These are phyloP conservation scores for Phytophthora hibernalis DNA, from an alignment of 352 stramenopile species.

Conservation along the genomic window DNA sequence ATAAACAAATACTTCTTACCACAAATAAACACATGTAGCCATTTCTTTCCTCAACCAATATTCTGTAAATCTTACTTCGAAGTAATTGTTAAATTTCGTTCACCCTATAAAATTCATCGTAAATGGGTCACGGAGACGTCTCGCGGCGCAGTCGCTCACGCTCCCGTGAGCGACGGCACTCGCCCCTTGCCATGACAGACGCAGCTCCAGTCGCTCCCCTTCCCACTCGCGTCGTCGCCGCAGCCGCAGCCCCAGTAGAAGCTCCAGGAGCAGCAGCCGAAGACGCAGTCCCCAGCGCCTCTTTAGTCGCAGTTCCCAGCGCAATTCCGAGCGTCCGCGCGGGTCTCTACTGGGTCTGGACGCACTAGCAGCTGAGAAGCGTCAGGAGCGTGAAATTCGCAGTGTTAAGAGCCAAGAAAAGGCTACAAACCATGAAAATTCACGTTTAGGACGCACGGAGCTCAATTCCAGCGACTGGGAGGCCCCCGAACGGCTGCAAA, in stretches of 20 bases:
- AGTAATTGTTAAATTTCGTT: background rate
- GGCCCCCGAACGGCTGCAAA: constrained; percentile 71
- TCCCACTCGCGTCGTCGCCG: constrained; percentile 7
- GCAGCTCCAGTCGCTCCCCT: constrained; percentile 25
- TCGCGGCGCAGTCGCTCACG: constrained; percentile 32
- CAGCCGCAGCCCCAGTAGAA: constrained; percentile 25
- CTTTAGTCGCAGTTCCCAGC: constrained; percentile 22
- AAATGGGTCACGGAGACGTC: constrained; percentile 31
- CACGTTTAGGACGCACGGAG: constrained; percentile 31
- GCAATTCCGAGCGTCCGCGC: constrained; percentile 15
- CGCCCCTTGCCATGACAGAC: constrained; percentile 24
- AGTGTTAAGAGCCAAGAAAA: background rate
- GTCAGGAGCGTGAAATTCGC: constrained; percentile 39
- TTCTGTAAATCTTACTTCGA: background rate
- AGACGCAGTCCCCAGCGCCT: constrained; percentile 17
- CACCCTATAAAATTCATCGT: background rate
- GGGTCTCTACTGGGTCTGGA: constrained; percentile 69
- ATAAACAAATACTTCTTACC: too few relatives aligned
- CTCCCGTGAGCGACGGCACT: constrained; percentile 14
- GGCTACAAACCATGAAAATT: background rate
- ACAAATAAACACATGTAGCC: too few relatives aligned
- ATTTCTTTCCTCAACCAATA: too few relatives aligned
- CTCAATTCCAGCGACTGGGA: constrained; percentile 83
- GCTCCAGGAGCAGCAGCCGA: constrained; percentile 16
- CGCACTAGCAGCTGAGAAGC: constrained; percentile 67